Base-by-base conservation (phyloP, 257 asterid species). In the Primulina eburnea region DNA sequence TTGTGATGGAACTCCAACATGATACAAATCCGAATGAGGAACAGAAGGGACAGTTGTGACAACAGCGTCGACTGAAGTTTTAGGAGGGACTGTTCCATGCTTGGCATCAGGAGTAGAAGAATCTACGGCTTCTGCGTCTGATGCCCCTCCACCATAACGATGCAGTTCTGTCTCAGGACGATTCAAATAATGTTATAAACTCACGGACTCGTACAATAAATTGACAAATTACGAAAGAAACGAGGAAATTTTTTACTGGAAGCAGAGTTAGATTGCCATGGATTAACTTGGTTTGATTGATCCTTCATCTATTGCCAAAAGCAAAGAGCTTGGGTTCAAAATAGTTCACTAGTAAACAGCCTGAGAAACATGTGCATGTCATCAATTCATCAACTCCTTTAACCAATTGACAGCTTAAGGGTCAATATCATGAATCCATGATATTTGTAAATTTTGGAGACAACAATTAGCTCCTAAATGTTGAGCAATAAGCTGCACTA, bases 71-170 rank as follows among this genome's bases (percentile, higher is more conserved):
- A 50, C 81, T 7, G 80, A 71, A 28, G 81, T 64, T 72, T 70
- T 80, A 37, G 57, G 64, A 12, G 79, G 60, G 33, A 35, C 61
- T 6, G 64, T 65, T 32, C 83, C 93, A 68, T 76, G 88, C 58
- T 82, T 85, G 64, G 62, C 62, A 43, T 85, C 87, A 0, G 86
- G 78, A 64, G 86, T 81, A 5, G 77, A 56, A 50, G 81, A 75
- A 73, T 80, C 91, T 71, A 74, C 82, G 28, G 57, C 72, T 32
- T 89, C 97, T 0, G 83, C 57, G 52, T 89, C 91, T 1, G 63
- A 38, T 62, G 70, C 65, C 9, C 84, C 86, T 40, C 82, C 87
- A 74, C 82, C 85, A 58, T 50, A 80, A 8, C 70, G 73, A 62
- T 67, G 80, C 69, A 84, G 73, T 68, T 80, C 89, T 84, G 81